These are phyloP conservation scores for Penicillium sp. DNA, from an alignment of 2,329 filamentous ascomycete genomes.

Conservation along the genomic window DNA sequence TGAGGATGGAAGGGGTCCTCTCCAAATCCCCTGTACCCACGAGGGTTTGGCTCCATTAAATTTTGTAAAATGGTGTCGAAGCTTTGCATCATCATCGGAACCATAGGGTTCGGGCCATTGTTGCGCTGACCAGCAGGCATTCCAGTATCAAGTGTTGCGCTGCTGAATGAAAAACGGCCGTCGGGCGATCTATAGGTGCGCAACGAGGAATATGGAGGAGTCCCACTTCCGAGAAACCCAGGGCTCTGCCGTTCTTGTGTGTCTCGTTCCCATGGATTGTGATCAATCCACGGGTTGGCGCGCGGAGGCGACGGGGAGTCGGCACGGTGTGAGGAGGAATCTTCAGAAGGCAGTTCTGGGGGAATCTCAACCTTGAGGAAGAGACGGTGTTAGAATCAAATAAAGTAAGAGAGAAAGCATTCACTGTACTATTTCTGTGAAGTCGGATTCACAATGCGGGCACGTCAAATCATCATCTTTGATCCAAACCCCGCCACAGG, in stretches of 20 bases:
- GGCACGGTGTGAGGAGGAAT: slow-evolving; percentile 23
- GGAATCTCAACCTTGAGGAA: slow-evolving; percentile 34
- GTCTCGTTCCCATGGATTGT: slow-evolving; percentile 50
- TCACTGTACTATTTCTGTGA: slow-evolving; percentile 76
- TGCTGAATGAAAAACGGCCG: slow-evolving; percentile 44
- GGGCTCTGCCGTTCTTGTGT: slow-evolving; percentile 40
- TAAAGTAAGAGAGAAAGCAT: slow-evolving; percentile 4
- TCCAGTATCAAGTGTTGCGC: slow-evolving; percentile 30
- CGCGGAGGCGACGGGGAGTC: slow-evolving; percentile 18
- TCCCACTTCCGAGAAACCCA: slow-evolving; percentile 13
- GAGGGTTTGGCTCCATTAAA: slow-evolving; percentile 34
- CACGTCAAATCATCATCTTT: slow-evolving; percentile 67
- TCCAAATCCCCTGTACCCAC: slow-evolving; percentile 3
- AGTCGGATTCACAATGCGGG: slow-evolving; percentile 72
- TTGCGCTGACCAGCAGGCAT: slow-evolving; percentile 19
- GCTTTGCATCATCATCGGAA: slow-evolving; percentile 35
- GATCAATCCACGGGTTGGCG: slow-evolving; percentile 39
- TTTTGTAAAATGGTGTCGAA: slow-evolving; percentile 49
- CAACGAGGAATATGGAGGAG: slow-evolving; percentile 29
- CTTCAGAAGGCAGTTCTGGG: slow-evolving; percentile 21
- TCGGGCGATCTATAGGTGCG: slow-evolving; percentile 47
- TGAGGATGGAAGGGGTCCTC: slow-evolving; percentile 10
- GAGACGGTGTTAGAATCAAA: slow-evolving; percentile 4
- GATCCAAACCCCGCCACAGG: slow-evolving; percentile 79
- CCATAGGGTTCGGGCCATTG: slow-evolving; percentile 16